Base-by-base conservation (phyloP, 495 filamentous ascomycete genomes). In the Podospora pseudocomata region DNA sequence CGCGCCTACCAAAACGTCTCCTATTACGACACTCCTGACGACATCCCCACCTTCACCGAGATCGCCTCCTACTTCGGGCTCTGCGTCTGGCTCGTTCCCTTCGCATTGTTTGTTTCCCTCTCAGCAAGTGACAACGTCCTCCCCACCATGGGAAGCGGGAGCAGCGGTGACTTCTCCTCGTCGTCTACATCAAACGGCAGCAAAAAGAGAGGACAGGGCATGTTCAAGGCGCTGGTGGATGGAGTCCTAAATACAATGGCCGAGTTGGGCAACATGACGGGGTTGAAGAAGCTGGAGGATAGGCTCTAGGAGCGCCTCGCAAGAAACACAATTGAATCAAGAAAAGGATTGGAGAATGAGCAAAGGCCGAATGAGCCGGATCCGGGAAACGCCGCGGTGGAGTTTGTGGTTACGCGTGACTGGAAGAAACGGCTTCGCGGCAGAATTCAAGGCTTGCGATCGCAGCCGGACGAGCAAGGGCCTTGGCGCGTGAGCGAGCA, bases 41-140 rank as follows among this genome's bases (percentile, higher is more conserved):
- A 89, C 64, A 80, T 92, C 65, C 95, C 95, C 2, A 89, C 87
- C 44, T 99, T 99, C 78, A 94, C 93, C 11, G 93, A 98, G 78
- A 93, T 99, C 55, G 93, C 94, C 0, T 94, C 92, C 1, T 99
- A 94, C 77, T 99, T 99, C 74, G 95, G 95, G 4, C 83, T 99
- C 9, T 97, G 92, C 76, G 92, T 99, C 16, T 99, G 95, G 95
- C 85, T 99, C 15, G 91, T 97, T 2, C 95, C 95, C 0, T 99
- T 99, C 78, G 89, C 94, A 28, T 85, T 99, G 49, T 99, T 99
- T 74, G 94, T 99, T 32, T 93, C 90, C 65, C 80, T 99, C 19
- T 94, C 91, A 19, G 96, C 95, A 2, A 90, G 92, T 58, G 95
- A 99, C 71, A 97, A 98, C 77, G 91, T 98, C 13, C 81, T 99